Percentiles rank a stretch among this genome's conserved stretches.
These are phyloP conservation scores for Sarcocystis neurona DNA, from an alignment of 169 alveolate genomes.

Conservation along the genomic window DNA sequence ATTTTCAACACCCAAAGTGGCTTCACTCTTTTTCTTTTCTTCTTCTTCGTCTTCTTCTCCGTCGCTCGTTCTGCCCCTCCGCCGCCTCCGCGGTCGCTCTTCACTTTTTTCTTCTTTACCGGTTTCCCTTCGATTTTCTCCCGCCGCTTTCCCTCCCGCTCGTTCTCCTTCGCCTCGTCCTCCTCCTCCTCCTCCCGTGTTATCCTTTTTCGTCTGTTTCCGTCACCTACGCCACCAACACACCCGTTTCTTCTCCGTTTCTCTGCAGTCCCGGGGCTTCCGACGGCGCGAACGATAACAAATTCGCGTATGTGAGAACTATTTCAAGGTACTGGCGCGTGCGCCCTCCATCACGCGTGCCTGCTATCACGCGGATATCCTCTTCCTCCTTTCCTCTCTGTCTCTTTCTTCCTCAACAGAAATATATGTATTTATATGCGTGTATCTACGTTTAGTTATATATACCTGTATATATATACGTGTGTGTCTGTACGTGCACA, in stretches of 20 bases:
- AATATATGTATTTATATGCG: not conserved
- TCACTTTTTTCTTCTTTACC: no score
- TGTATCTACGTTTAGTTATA: not conserved
- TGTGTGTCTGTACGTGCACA: not conserved
- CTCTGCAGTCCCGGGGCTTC: slow-evolving; percentile 11
- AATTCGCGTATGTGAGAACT: slow-evolving; percentile 48
- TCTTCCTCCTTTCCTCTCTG: not conserved
- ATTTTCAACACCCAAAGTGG: no score
- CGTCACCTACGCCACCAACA: not conserved
- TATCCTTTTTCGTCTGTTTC: no score
- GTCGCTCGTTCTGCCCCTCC: no score
- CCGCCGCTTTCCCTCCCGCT: no score
- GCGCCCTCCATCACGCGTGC: not conserved
- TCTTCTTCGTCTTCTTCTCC: no score
- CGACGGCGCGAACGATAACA: slow-evolving; percentile 28
- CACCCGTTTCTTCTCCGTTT: not conserved
- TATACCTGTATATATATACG: no score
- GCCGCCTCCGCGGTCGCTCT: no score
- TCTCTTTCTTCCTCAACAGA: not conserved
- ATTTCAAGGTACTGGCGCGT: slow-evolving; percentile 30
- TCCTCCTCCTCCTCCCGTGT: no score
- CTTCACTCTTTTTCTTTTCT: no score
- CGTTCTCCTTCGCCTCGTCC: no score
- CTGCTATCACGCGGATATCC: not conserved
- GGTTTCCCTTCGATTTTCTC: no score